Percentiles rank a stretch among this genome's conserved stretches.
Conservation (phyloP, 176 grass and related monocot genomes). For the Eremochloa ophiuroides region DNA sequence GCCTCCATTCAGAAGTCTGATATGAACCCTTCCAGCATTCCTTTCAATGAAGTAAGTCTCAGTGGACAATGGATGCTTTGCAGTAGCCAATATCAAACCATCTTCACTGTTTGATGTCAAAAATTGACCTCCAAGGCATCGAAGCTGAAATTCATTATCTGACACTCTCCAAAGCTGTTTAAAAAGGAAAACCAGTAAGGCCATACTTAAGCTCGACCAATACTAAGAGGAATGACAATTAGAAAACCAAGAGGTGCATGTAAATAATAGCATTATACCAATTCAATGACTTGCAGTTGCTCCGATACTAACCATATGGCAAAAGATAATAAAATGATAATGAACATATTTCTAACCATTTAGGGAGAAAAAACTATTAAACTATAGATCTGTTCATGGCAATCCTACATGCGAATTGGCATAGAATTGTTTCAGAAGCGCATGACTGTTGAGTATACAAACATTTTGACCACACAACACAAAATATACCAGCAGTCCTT, state of each 20-base stretch:
- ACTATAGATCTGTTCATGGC: neutral
- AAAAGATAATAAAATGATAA: neutral
- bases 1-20: conserved; percentile 56
- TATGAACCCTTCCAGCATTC: conserved; percentile 59
- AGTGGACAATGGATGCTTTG: conserved; percentile 28
- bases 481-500: neutral
- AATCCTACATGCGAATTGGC: neutral
- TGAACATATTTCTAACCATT: neutral
- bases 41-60: conserved; percentile 68
- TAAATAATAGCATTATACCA: neutral
- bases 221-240: neutral
- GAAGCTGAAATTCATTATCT: conserved; percentile 57
- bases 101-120: conserved; percentile 41
- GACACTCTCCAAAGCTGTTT: conserved; percentile 72
- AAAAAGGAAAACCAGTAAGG: conserved; percentile 12
- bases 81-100: conserved; percentile 47
- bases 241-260: neutral
- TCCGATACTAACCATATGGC: neutral
- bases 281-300: neutral
- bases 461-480: neutral
- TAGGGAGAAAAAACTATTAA: neutral
- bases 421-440: neutral
- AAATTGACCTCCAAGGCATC: conserved; percentile 70
- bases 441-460: neutral
- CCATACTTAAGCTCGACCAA: neutral